Base-by-base conservation (phyloP, 2,329 filamentous ascomycete genomes). In the Calonectria fujianensis region DNA sequence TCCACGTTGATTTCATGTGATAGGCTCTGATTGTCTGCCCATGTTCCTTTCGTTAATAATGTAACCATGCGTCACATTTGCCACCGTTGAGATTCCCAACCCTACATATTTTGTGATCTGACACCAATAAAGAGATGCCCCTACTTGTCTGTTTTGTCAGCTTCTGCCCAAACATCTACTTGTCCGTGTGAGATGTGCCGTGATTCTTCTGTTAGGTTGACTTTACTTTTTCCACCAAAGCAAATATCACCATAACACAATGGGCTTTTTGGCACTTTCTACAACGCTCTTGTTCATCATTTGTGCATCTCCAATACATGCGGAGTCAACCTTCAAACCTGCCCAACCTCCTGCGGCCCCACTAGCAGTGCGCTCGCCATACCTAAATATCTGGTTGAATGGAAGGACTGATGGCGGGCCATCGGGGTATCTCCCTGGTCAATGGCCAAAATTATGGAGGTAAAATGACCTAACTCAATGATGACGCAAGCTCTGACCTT, bases 331-430 rank as follows among this genome's bases (percentile, higher is more conserved):
- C 2, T 94, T 94, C 81, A 87, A 85, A 37, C 93, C 93, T 41
- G 89, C 90, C 45, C 88, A 92, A 10, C 93, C 93, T 57, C 93
- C 93, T 18, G 89, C 93, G 1, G 87, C 94, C 32, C 94, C 94
- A 13, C 84, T 96, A 41, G 94, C 94, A 52, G 94, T 96, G 57
- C 92, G 91, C 75, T 93, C 92, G 11, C 94, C 94, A 0, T 96
- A 96, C 78, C 84, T 96, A 18, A 95, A 91, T 82, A 90, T 92
- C 16, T 95, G 93, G 93, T 87, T 93, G 51, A 85, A 90, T 72
- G 92, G 89, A 11, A 92, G 92, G 1, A 90, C 86, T 32, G 88
- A 92, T 82, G 90, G 89, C 24, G 90, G 90, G 11, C 91, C 93
- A 80, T 92, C 92, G 39, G 93, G 93, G 1, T 90, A 93, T 74